These are phyloP conservation scores for Pisolithus marmoratus DNA, from an alignment of 768 basidiomycete genomes.

Conservation along the genomic window DNA sequence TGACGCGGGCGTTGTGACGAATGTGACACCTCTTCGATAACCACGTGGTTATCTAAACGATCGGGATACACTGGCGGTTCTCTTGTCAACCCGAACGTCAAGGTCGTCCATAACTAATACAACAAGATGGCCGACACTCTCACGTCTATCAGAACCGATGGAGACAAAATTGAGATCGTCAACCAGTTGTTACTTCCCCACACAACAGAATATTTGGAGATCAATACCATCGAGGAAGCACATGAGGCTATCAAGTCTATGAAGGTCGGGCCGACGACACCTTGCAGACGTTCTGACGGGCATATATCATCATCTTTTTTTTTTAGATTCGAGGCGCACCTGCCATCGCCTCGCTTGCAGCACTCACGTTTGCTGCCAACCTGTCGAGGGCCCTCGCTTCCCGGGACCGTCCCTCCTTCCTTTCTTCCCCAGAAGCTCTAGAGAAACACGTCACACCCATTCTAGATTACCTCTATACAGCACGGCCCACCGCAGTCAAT, in stretches of 20 bases:
- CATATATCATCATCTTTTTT: too few species aligned
- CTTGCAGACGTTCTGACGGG: background rate
- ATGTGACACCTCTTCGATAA: background rate
- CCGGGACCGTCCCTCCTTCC: conserved; percentile 45
- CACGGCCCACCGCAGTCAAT: conserved; percentile 96
- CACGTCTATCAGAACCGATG: conserved; percentile 39
- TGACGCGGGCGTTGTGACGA: background rate
- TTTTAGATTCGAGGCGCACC: conserved; percentile 82
- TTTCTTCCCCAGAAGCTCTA: conserved; percentile 49
- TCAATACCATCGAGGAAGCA: conserved; percentile 75
- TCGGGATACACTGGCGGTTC: background rate
- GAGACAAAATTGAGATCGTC: conserved; percentile 71
- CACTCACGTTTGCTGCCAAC: conserved; percentile 66
- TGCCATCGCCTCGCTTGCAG: conserved; percentile 89
- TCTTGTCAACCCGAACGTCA: too few species aligned
- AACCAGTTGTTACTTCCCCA: conserved; percentile 88
- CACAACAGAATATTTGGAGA: conserved; percentile 55
- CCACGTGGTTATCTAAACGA: conserved; percentile 3
- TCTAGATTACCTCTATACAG: conserved; percentile 71
- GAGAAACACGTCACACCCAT: conserved; percentile 49
- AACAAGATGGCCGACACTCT: conserved; percentile 16
- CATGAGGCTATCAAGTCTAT: conserved; percentile 96
- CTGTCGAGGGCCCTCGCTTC: conserved; percentile 49
- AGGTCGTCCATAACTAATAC: too few species aligned
- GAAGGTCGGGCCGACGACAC: conserved; percentile 50